phyloP scores from a whole-genome alignment of 306 rosid genomes.

The Echinosophora koreensis region DNA sequence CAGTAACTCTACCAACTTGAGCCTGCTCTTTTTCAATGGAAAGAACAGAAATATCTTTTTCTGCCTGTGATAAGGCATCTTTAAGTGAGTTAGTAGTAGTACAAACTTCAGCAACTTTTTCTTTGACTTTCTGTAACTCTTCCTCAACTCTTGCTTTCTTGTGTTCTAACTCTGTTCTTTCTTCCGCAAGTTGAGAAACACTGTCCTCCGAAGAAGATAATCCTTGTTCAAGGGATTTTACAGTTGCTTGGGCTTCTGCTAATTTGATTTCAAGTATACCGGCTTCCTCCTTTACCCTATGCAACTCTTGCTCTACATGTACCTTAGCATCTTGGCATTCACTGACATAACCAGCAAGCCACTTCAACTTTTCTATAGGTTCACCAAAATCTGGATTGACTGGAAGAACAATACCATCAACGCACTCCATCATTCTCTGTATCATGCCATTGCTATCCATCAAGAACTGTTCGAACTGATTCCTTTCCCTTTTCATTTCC shows the following conservation, averaged over 20 bases:
- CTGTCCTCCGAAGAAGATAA: slow-evolving; percentile 65
- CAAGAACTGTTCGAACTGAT: slow-evolving; percentile 76
- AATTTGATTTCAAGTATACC: slow-evolving; percentile 59
- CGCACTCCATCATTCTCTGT: slow-evolving; percentile 72
- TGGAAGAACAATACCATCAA: slow-evolving; percentile 76
- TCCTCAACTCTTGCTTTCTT: slow-evolving; percentile 59
- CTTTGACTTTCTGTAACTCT: slow-evolving; percentile 69
- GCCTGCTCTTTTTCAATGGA: slow-evolving; percentile 76
- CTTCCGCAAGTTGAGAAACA: slow-evolving; percentile 70
- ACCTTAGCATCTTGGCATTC: slow-evolving; percentile 72
- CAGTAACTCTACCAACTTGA: slow-evolving; percentile 61
- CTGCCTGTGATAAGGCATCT: slow-evolving; percentile 76
- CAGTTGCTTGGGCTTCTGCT: slow-evolving; percentile 64
- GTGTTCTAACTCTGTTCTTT: slow-evolving; percentile 71
- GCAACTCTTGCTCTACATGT: slow-evolving; percentile 69
- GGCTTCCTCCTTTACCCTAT: slow-evolving; percentile 60
- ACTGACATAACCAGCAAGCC: slow-evolving; percentile 69
- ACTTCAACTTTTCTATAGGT: slow-evolving; percentile 81
- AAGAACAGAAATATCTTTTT: slow-evolving; percentile 61
- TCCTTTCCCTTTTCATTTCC: slow-evolving; percentile 66
- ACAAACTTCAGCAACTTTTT: slow-evolving; percentile 63
- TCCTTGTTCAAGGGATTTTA: slow-evolving; percentile 67
- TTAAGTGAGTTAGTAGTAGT: slow-evolving; percentile 63
- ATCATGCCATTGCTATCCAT: slow-evolving; percentile 74
- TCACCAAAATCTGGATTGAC: slow-evolving; percentile 71